Conservation (phyloP, 2,329 filamentous ascomycete species). For the Fusarium sterilihyphosum region DNA sequence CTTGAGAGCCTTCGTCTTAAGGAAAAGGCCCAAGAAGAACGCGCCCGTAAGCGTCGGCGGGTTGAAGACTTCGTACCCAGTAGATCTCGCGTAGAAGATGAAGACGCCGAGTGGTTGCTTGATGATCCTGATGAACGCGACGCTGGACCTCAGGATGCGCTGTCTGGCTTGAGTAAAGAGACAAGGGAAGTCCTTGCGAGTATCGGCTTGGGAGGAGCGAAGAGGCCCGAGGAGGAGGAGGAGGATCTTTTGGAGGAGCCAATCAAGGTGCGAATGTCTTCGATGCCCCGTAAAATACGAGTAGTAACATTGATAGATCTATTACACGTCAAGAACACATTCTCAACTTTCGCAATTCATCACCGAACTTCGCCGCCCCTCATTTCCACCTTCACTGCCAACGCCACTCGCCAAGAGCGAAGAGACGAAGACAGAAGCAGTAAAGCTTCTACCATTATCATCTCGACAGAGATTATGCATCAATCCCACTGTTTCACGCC, state of each 20-base stretch:
- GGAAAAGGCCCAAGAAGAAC: slow-evolving; percentile 65
- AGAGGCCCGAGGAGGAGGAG: slow-evolving; percentile 52
- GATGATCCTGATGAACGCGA: slow-evolving; percentile 71
- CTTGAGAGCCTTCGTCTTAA: slow-evolving; percentile 72
- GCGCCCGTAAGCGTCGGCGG: slow-evolving; percentile 58
- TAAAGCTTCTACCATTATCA: slow-evolving; percentile 85
- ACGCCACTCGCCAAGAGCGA: slow-evolving; percentile 47
- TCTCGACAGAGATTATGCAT: slow-evolving; percentile 92
- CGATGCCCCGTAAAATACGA: neutral
- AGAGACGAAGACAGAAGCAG: slow-evolving; percentile 48
- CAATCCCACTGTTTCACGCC: slow-evolving; percentile 79
- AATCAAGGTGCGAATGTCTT: slow-evolving; percentile 65
- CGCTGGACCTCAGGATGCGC: slow-evolving; percentile 48
- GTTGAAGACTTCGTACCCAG: slow-evolving; percentile 47
- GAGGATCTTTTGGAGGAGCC: slow-evolving; percentile 67
- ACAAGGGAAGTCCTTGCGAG: slow-evolving; percentile 79
- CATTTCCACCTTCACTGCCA: slow-evolving; percentile 77
- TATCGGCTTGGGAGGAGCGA: slow-evolving; percentile 59
- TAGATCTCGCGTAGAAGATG: slow-evolving; percentile 50
- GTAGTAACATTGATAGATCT: slow-evolving; percentile 67
- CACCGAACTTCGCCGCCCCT: slow-evolving; percentile 81
- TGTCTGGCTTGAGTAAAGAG: slow-evolving; percentile 75
- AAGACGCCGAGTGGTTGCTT: slow-evolving; percentile 78
- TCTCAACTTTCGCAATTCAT: slow-evolving; percentile 92
- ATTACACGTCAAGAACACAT: slow-evolving; percentile 92